Base-by-base conservation (phyloP, 2,329 filamentous ascomycete genomes). In the Sporothrix variecibatus region DNA sequence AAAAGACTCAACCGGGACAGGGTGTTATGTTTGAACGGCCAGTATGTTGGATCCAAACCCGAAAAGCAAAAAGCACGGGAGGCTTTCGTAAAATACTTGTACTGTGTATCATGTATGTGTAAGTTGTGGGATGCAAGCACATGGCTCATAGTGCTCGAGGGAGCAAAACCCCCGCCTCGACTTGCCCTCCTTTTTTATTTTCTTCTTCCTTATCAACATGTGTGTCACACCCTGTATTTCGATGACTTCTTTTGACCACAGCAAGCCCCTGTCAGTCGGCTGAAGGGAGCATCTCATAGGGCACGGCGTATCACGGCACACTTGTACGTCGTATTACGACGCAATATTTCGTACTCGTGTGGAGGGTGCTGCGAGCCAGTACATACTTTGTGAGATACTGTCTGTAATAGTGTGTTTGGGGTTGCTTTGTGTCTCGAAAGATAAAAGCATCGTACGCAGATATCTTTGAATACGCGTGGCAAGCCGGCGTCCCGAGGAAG, bases 191-290 rank as follows among this genome's bases (percentile, higher is more conserved):
- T 38, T 34, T 17, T 9, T 58, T 58, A 5, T 43, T 12, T 43
- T 43, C 9, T 20, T 49, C 4, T 49, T 20, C 23, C 62, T 67
- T 67, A 67, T 67, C 62, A 20, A 28, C 34, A n/a, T 28, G 62
- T 67, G 62, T 67, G 62, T 67, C 62, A 67, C 62, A 67, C n/a
- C 62, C 62, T 43, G 23, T 11, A 46, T 67, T 46, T 67, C 62
- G 23, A 20, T 67, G 62, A 67, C 60, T 26, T 26, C 26, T 38
- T 38, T 26, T 43, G 40, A 11, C 38, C 38, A 43, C 23, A 67
- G 15, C 62, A 46, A 17, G 38, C 23, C 38, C 38, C 38, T 46
- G 62, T 43, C 62, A 65, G 38, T 65, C 38, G 38, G 62, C 62
- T 3, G 11, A 43, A 43, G 40, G 6, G n/a, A 65, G n/a, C 34